phyloP scores from a whole-genome alignment of 345 rosid genomes.

The Cardamine chenopodiifolia region DNA sequence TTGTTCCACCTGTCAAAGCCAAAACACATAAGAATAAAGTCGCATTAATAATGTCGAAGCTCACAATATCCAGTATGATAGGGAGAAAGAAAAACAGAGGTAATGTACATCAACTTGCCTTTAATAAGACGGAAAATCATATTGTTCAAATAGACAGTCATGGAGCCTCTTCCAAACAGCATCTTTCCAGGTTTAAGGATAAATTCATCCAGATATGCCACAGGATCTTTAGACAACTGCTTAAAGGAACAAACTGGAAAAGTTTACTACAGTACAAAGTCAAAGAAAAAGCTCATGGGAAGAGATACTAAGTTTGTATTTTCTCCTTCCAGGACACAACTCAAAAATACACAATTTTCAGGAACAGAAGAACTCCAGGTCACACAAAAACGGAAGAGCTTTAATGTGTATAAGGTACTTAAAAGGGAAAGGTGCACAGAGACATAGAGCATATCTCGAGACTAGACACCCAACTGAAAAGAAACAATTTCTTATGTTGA shows the following conservation, averaged over 20 bases:
- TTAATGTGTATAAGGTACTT: constrained; percentile 1
- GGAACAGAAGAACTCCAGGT: neutral
- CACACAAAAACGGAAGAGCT: neutral
- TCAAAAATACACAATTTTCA: neutral
- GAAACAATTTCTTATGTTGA: constrained; percentile 10
- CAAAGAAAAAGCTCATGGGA: neutral
- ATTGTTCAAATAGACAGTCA: constrained; percentile 66
- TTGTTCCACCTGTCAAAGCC: constrained; percentile 58
- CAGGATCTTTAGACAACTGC: constrained; percentile 82
- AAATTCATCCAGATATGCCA: constrained; percentile 62
- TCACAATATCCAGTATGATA: constrained; percentile 8
- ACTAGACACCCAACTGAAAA: constrained; percentile 23
- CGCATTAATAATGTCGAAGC: neutral
- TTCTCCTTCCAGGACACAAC: constrained; percentile 20
- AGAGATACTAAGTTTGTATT: constrained; percentile 14
- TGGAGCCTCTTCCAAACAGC: constrained; percentile 72
- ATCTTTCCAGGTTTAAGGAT: constrained; percentile 71
- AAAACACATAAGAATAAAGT: constrained; percentile 9
- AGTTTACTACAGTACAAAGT: neutral
- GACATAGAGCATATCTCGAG: neutral
- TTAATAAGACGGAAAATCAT: constrained; percentile 64
- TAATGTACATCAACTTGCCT: constrained; percentile 49
- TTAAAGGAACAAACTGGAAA: constrained; percentile 4
- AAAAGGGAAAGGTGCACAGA: neutral
- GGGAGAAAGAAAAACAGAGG: neutral